Percentiles rank a stretch among this genome's conserved stretches.
phyloP scores from a whole-genome alignment of 306 rosid genomes.

The Trifolium repens region DNA sequence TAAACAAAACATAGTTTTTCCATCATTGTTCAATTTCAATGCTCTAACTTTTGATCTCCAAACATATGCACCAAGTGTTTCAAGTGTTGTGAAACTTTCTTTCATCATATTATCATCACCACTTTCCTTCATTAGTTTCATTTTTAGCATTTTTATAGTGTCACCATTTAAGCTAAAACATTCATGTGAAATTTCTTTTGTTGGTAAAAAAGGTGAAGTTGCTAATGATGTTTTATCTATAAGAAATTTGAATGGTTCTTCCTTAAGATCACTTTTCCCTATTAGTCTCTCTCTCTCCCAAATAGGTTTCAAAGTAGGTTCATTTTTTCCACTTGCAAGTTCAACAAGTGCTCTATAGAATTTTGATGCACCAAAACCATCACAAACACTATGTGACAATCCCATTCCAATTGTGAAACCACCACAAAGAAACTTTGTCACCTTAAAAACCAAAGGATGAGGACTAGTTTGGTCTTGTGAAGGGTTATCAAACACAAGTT shows the following conservation, averaged over 20 bases:
- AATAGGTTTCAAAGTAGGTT: conserved; percentile 57
- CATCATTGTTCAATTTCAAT: conserved; percentile 47
- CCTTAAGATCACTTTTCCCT: conserved; percentile 29
- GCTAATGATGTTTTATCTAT: conserved; percentile 41
- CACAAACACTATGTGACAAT: conserved; percentile 57
- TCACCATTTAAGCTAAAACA: conserved; percentile 42
- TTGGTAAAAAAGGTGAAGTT: conserved; percentile 55
- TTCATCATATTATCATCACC: conserved; percentile 2
- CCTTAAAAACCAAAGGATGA: conserved; percentile 49
- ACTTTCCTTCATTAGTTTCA: conserved; percentile 38
- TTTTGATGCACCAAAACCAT: conserved; percentile 55
- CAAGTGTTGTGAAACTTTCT: conserved; percentile 55
- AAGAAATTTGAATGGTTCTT: conserved; percentile 38
- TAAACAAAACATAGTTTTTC: conserved; percentile 47
- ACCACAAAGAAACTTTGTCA: conserved; percentile 59
- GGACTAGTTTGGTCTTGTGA: conserved; percentile 41
- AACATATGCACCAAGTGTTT: conserved; percentile 58
- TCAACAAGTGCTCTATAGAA: conserved; percentile 52
- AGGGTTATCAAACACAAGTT: conserved; percentile 45
- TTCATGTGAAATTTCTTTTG: conserved; percentile 46
- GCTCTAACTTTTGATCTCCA: conserved; percentile 63
- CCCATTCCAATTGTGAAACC: conserved; percentile 62
- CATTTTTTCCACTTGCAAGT: conserved; percentile 54
- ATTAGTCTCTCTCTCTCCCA: conserved; percentile 61
- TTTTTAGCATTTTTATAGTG: conserved; percentile 50